Percentiles rank a stretch among this genome's conserved stretches.
Evolutionary conservation across 805 yeast genomes (phyloP).

Genomic region (Scheffersomyces ergatensis): DNA sequence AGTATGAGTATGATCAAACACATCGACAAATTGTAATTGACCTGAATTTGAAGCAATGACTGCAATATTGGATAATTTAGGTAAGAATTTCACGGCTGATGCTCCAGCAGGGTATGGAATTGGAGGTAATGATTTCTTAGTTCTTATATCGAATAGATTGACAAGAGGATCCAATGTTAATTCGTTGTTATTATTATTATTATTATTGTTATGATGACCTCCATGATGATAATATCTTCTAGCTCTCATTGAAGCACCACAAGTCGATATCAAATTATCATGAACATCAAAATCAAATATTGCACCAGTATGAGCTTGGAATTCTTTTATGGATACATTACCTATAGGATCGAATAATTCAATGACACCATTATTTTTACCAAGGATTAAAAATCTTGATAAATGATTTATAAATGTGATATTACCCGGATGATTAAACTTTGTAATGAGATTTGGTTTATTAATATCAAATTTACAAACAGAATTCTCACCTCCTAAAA

Average conservation of each 20-base stretch:
- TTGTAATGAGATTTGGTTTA: constrained; percentile 20
- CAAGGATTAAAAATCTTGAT: constrained; percentile 55
- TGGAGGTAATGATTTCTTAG: constrained; percentile 70
- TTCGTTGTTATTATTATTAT: constrained; percentile 30
- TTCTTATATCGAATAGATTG: constrained; percentile 74
- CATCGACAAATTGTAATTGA: constrained; percentile 81
- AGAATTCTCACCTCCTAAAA: constrained; percentile 6
- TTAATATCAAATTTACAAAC: constrained; percentile 33
- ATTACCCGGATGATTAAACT: constrained; percentile 41
- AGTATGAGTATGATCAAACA: constrained; percentile 71
- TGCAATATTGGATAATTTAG: constrained; percentile 76
- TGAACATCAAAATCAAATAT: constrained; percentile 63
- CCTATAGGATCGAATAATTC: constrained; percentile 63
- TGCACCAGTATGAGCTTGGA: constrained; percentile 59
- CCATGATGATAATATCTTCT: constrained; percentile 35
- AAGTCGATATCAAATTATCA: constrained; percentile 69
- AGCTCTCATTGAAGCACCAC: constrained; percentile 73
- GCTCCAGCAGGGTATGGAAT: constrained; percentile 91
- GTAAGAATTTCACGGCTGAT: constrained; percentile 77
- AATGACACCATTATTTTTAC: constrained; percentile 56
- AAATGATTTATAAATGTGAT: constrained; percentile 44
- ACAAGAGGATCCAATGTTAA: constrained; percentile 71
- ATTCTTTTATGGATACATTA: constrained; percentile 46
- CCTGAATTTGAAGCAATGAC: constrained; percentile 75
- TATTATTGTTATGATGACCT: neutral